These are phyloP conservation scores for Saccharomyces hybrid DNA, from an alignment of 1,139 yeast genomes.

Conservation along the genomic window DNA sequence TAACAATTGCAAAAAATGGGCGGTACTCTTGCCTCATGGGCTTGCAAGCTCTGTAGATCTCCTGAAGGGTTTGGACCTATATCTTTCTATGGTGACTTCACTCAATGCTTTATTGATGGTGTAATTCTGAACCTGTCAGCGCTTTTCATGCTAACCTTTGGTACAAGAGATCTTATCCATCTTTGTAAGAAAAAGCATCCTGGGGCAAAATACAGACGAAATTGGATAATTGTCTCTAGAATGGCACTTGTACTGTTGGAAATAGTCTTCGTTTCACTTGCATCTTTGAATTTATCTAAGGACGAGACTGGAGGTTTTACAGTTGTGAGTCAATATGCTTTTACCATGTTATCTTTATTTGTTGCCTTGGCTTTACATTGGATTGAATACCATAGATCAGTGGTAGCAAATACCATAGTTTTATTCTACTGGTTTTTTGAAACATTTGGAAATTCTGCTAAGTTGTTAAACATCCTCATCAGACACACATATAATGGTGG, in stretches of 20 bases:
- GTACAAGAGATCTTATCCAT: constrained; percentile 35
- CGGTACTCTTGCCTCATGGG: constrained; percentile 9
- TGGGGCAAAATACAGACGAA: constrained; percentile 36
- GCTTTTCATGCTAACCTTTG: constrained; percentile 46
- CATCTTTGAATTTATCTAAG: constrained; percentile 16
- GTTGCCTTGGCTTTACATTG: constrained; percentile 56
- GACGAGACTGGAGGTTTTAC: constrained; percentile 20
- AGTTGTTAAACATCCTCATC: constrained; percentile 42
- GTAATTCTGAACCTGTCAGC: constrained; percentile 47
- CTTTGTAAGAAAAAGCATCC: constrained; percentile 33
- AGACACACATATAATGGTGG: constrained; percentile 36
- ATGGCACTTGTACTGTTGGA: constrained; percentile 30
- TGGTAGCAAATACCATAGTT: constrained; percentile 60
- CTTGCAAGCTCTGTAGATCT: constrained; percentile 22
- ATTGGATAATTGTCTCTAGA: constrained; percentile 34
- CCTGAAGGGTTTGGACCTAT: constrained; percentile 73
- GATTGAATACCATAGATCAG: constrained; percentile 60
- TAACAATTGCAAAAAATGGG: not conserved
- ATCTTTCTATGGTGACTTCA: constrained; percentile 55
- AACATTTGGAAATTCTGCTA: constrained; percentile 38
- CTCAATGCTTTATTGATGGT: constrained; percentile 82
- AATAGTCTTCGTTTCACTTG: constrained; percentile 24
- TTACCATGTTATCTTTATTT: constrained; percentile 31
- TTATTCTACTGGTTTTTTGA: constrained; percentile 72
- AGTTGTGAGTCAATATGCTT: constrained; percentile 24